Percentiles rank a stretch among this genome's conserved stretches.
Conservation (phyloP, 2,329 filamentous ascomycete genomes). For the Chaetomium globosum region DNA sequence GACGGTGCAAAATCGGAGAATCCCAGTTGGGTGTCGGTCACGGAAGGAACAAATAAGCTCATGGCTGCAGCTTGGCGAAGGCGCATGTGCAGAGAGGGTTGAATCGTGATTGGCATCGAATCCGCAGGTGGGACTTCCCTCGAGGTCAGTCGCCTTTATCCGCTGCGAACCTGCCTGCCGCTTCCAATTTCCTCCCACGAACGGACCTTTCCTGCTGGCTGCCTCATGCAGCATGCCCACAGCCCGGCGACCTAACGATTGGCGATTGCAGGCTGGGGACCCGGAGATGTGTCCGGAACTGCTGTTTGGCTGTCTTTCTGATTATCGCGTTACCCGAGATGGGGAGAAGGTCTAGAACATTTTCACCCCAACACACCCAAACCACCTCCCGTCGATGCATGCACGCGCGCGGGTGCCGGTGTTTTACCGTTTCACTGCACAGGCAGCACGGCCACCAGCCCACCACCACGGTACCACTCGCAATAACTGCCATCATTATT, state of each 20-base stretch:
- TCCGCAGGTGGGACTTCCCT: background rate
- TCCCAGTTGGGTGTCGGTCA: constrained; percentile 8
- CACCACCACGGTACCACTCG: background rate
- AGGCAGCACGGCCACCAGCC: background rate
- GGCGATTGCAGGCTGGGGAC: background rate
- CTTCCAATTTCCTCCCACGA: background rate
- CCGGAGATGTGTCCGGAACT: background rate
- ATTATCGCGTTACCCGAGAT: too few species aligned
- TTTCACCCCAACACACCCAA: background rate
- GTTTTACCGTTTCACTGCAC: constrained; percentile 8
- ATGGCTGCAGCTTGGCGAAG: background rate
- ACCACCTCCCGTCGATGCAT: background rate
- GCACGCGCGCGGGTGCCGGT: background rate
- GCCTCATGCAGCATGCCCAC: background rate
- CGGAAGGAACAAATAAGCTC: constrained; percentile 14
- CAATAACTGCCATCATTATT: background rate
- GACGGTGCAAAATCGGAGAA: background rate
- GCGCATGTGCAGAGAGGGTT: background rate
- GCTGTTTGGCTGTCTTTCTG: background rate
- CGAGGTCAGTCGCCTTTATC: background rate
- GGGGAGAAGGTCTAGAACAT: background rate
- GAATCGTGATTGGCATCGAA: constrained; percentile 7
- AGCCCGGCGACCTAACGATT: background rate
- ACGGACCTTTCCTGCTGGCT: background rate
- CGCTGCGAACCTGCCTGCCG: background rate